Conservation (phyloP, 345 rosid genomes). For the Syzygium aromaticum region DNA sequence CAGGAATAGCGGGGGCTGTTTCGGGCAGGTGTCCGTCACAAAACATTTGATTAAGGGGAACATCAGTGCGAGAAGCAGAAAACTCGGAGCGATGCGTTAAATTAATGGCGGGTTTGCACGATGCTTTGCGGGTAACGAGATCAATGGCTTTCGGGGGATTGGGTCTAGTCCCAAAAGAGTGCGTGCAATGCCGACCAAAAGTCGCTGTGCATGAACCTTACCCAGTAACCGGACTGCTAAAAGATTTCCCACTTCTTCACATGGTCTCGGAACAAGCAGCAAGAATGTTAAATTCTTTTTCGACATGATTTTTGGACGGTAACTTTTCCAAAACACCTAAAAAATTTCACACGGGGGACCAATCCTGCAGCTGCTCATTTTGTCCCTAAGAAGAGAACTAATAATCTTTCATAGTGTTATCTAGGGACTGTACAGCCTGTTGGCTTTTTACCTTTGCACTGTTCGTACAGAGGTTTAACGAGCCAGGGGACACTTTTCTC, state of each 20-base stretch:
- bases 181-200: slow-evolving; percentile 12
- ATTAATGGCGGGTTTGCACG: neutral
- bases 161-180: slow-evolving; percentile 1
- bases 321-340: neutral
- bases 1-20: neutral
- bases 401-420: neutral
- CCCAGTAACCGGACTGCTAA: slow-evolving; percentile 11
- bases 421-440: neutral
- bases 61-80: neutral
- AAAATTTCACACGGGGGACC: neutral
- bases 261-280: neutral
- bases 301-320: neutral
- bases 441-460: neutral
- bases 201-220: slow-evolving; percentile 4
- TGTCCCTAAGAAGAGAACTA: neutral
- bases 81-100: neutral
- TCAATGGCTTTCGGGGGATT: slow-evolving; percentile 9
- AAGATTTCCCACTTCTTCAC: neutral
- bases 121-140: neutral
- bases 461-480: neutral
- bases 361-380: neutral
- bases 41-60: neutral
- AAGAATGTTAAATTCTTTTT: neutral
- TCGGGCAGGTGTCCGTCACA: neutral
- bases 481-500: neutral